Evolutionary conservation across 2,329 filamentous ascomycete genomes (phyloP).

Genomic region (Arthroderma uncinatum): DNA sequence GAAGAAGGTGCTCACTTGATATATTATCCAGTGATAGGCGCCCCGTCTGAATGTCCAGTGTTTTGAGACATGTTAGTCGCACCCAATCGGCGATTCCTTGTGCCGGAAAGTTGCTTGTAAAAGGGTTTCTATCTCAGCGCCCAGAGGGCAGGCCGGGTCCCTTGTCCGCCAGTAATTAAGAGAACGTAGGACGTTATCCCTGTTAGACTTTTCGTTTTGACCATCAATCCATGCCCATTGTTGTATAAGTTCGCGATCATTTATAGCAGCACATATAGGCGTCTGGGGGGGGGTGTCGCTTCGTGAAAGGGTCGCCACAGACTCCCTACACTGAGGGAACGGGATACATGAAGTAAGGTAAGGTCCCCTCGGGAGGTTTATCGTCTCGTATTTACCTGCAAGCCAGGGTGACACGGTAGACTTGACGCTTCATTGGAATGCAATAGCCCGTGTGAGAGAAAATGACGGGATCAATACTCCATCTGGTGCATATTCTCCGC

Average conservation of each 20-base stretch:
- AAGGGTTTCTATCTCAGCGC: neutral
- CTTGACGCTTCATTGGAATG: neutral
- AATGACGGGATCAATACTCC: neutral
- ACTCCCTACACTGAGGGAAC: neutral
- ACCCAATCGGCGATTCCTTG: conserved; percentile 1
- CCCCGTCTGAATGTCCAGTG: neutral
- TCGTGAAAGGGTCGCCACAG: neutral
- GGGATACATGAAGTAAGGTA: neutral
- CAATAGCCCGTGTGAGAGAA: neutral
- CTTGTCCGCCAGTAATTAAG: neutral
- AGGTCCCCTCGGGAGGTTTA: neutral
- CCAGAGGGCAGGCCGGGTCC: neutral
- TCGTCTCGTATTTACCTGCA: conserved; percentile 4
- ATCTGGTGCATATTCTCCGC: neutral
- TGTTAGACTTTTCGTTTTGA: neutral
- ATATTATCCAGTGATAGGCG: neutral
- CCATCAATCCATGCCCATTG: neutral
- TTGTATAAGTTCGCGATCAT: neutral
- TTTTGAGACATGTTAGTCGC: neutral
- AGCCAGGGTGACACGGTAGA: neutral
- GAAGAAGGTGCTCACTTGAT: neutral
- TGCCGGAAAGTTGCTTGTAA: neutral
- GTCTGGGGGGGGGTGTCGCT: neutral
- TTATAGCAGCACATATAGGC: neutral
- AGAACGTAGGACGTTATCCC: neutral